phyloP scores from a whole-genome alignment of 75 land plant species.

The Azolla pinnata region DNA sequence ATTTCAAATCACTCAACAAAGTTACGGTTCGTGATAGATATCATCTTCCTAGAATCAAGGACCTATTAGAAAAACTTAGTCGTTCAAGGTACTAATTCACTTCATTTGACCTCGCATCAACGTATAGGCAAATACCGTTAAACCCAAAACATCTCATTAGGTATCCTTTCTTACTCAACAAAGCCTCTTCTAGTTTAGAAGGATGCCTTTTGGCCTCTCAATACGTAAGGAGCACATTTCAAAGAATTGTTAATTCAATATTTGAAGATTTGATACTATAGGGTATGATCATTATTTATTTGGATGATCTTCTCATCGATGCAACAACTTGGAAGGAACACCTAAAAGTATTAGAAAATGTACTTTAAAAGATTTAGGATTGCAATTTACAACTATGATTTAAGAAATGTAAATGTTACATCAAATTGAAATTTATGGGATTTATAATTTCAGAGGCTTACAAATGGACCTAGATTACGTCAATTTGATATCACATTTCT shows the following conservation, averaged over 20 bases:
- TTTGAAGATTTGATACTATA: constrained; percentile 3
- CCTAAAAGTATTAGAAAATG: not conserved
- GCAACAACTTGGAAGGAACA: not conserved
- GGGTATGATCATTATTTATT: not conserved
- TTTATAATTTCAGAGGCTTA: not conserved
- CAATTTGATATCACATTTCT: not conserved
- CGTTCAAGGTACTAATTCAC: constrained; percentile 3
- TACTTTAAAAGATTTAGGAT: not conserved
- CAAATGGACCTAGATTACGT: not conserved
- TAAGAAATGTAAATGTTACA: not conserved
- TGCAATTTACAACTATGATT: not conserved
- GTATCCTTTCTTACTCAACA: constrained; percentile 1
- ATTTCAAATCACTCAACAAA: constrained; percentile 4
- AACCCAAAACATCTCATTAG: constrained; percentile 2
- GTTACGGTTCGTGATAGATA: constrained; percentile 3
- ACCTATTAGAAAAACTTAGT: constrained; percentile 9
- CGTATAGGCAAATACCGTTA: constrained; percentile 8
- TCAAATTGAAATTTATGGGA: not conserved
- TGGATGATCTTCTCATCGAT: not conserved
- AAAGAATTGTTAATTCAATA: constrained; percentile 2
- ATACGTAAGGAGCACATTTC: constrained; percentile 4
- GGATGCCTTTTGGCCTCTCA: constrained; percentile 15
- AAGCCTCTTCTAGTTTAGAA: not conserved
- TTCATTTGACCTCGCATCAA: constrained; percentile 7
- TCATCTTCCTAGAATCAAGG: constrained; percentile 7